Conservation (phyloP, 768 basidiomycete species). For the Heimioporus sp. region DNA sequence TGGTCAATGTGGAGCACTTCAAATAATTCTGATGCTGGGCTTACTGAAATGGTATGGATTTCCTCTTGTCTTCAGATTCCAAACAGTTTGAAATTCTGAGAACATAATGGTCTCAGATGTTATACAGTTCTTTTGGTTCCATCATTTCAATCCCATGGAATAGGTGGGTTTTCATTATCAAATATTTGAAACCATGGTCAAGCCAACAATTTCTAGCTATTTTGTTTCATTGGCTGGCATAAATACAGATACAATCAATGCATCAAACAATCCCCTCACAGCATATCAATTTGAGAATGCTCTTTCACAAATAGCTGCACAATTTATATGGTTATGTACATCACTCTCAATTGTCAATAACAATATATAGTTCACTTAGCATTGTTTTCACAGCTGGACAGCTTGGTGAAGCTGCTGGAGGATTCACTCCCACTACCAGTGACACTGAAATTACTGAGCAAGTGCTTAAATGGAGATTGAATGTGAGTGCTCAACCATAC, state of each 20-base stretch:
- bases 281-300: neutral
- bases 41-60: neutral
- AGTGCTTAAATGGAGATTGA: neutral
- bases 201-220: neutral
- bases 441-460: neutral
- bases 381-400: neutral
- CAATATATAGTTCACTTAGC: neutral
- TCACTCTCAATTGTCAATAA: neutral
- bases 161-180: neutral
- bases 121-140: neutral
- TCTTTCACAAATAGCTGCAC: neutral
- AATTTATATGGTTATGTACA: neutral
- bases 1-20: neutral
- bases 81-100: neutral
- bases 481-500: neutral
- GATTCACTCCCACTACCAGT: neutral
- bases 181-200: too few species aligned
- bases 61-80: neutral
- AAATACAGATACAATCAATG: too few species aligned
- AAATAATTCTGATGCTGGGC: neutral
- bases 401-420: neutral
- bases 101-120: neutral
- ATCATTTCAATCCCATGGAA: too few species aligned
- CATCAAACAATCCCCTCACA: too few species aligned
- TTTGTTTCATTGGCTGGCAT: neutral